Evolutionary conservation across 2,329 filamentous ascomycete genomes (phyloP), one percentile per base, ranked within the genome.

Genomic region (Exophiala calicioides): DNA sequence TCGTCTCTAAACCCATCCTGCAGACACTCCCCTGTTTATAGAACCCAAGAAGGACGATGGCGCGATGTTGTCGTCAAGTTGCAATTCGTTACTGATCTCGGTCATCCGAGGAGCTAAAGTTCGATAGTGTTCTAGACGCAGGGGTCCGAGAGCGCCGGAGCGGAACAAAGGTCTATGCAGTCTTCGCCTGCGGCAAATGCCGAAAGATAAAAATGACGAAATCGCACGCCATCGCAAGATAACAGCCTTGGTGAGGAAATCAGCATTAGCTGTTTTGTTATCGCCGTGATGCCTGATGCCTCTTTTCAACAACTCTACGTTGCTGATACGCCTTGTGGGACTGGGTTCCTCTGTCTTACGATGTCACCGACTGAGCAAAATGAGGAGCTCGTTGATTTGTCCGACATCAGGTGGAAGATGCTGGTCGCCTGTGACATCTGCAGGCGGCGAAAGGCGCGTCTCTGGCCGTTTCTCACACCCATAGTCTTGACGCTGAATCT

Each of bases 401-500:
- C 42, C 33, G 42, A 45, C 13, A 45, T 45, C 24, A 29, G 42
- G 42, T 45, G 42, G 42, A 45, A 45, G 42, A 45, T 45, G 42
- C 33, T 45, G 21, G 42, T 45, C 8, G 42, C 42, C 24, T 45
- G 42, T 23, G 42, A 45, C 34, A 45, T 45, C 32, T 45, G 42
- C 24, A 38, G 42, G 33, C 33, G 24, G 31, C 12, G 42, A 21
- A 45, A 41, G 37, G 37, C 26, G 15, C 16, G 37, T 41, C 8
- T 7, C 15, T 29, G 2, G 3, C 12, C 12, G 7, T 13, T 18
- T 15, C 2, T 26, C 23, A 7, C 35, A 15, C n/a, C 12, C 23
- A 18, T 38, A 10, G 8, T 13, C 7, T 8, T 10, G 8, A 9
- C 31, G 20, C 35, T 38, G 19, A 27, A 16, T 38, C 35, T 24